Percentiles rank a stretch among this genome's conserved stretches.
Conservation (phyloP, 139 green algal genomes). For the Picochlorum sp. region DNA sequence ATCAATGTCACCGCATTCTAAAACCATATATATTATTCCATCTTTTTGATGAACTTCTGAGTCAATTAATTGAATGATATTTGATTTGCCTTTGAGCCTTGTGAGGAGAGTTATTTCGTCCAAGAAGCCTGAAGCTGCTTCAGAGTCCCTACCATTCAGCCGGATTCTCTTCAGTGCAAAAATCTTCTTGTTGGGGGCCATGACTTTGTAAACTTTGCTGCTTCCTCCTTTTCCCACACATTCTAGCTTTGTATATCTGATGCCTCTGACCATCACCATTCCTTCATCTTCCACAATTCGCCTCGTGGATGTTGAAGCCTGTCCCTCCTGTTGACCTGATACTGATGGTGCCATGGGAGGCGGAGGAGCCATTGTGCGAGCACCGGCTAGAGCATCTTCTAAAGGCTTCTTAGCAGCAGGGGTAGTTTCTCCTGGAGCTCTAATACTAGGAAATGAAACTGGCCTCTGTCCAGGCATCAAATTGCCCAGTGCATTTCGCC, state of each 20-base stretch:
- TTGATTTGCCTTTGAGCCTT: constrained; percentile 56
- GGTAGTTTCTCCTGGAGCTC: too few species aligned
- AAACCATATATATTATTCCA: constrained; percentile 81
- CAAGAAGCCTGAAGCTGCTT: constrained; percentile 80
- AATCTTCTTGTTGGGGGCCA: constrained; percentile 80
- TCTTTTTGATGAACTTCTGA: constrained; percentile 37
- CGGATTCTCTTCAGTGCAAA: constrained; percentile 93
- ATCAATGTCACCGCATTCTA: constrained; percentile 97
- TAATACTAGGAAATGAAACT: too few species aligned
- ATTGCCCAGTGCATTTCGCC: too few species aligned
- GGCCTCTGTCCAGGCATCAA: too few species aligned
- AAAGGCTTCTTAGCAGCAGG: background rate
- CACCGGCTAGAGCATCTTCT: background rate
- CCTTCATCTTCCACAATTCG: constrained; percentile 62
- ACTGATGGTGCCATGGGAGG: background rate
- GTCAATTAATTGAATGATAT: constrained; percentile 96
- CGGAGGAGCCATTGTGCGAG: background rate
- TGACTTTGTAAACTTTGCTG: constrained; percentile 82
- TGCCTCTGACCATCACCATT: constrained; percentile 64
- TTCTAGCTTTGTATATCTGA: constrained; percentile 86
- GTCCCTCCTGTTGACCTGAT: background rate
- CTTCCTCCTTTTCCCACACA: constrained; percentile 82
- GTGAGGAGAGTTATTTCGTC: constrained; percentile 89
- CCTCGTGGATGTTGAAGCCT: background rate
- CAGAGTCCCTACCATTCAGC: constrained; percentile 48